Evolutionary conservation across 2,329 filamentous ascomycete species (phyloP).

Genomic region (Cercospora sp.): DNA sequence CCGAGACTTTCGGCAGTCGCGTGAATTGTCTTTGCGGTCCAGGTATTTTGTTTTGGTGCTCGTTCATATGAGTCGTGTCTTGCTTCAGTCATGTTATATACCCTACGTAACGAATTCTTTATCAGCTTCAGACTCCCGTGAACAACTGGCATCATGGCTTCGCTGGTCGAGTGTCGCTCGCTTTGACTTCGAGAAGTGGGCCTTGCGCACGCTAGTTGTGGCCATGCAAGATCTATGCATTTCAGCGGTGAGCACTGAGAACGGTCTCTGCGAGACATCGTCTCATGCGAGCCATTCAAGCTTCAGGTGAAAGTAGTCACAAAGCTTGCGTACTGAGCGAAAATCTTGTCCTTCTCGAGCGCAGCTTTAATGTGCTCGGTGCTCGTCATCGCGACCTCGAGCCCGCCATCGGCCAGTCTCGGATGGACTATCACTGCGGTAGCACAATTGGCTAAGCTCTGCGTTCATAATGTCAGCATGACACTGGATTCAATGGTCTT

Average conservation of each 20-base stretch:
- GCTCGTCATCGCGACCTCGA: constrained; percentile 20
- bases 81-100: background rate
- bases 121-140: background rate
- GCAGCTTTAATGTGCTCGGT: constrained; percentile 13
- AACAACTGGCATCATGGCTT: background rate
- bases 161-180: background rate
- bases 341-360: constrained; percentile 15
- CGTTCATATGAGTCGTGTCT: background rate
- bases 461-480: background rate
- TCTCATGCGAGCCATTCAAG: background rate
- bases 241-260: background rate
- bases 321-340: constrained; percentile 19
- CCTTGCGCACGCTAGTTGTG: background rate
- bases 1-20: background rate
- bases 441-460: constrained; percentile 19
- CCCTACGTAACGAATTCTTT: background rate
- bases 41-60: background rate
- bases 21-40: background rate
- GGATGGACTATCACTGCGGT: constrained; percentile 24
- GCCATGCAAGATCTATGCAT: background rate
- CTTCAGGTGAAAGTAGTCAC: constrained; percentile 13
- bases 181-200: background rate
- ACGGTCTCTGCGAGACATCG: background rate
- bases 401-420: constrained; percentile 20
- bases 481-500: background rate